These are phyloP conservation scores for Zasmidium cellare DNA, from an alignment of 2,329 filamentous ascomycete genomes.

Conservation along the genomic window DNA sequence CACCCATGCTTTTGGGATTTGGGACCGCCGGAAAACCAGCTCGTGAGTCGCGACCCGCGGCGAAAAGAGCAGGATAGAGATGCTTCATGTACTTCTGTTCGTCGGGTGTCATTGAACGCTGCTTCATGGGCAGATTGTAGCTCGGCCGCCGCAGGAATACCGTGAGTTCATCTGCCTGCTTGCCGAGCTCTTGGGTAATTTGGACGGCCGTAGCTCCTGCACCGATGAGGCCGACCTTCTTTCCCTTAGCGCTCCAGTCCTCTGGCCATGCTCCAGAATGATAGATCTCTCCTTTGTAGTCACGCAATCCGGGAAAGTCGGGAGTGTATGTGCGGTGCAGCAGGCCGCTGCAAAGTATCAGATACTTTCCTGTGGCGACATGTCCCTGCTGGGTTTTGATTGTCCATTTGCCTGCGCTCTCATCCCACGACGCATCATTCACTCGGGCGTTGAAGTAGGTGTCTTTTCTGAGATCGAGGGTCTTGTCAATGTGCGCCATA, in stretches of 20 bases:
- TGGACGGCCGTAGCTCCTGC: slow-evolving; percentile 47
- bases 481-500: slow-evolving; percentile 61
- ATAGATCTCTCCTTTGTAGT: slow-evolving; percentile 41
- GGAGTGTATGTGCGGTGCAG: slow-evolving; percentile 41
- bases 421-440: slow-evolving; percentile 53
- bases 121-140: slow-evolving; percentile 62
- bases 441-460: slow-evolving; percentile 59
- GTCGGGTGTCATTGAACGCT: slow-evolving; percentile 43
- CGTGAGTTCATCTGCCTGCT: slow-evolving; percentile 43
- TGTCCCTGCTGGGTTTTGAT: slow-evolving; percentile 52
- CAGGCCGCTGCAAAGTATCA: slow-evolving; percentile 41
- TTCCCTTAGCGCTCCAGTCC: slow-evolving; percentile 33
- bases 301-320: slow-evolving; percentile 36
- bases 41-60: slow-evolving; percentile 38
- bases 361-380: slow-evolving; percentile 32
- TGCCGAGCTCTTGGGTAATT: slow-evolving; percentile 35
- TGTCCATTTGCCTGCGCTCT: slow-evolving; percentile 49
- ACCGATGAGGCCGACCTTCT: slow-evolving; percentile 44
- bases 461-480: slow-evolving; percentile 58
- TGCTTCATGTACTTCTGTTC: slow-evolving; percentile 52
- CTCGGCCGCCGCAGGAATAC: slow-evolving; percentile 70
- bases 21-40: slow-evolving; percentile 55
- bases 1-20: slow-evolving; percentile 52
- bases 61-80: slow-evolving; percentile 51
- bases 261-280: slow-evolving; percentile 45